These are phyloP conservation scores for Calonectria pauciramosa DNA, from an alignment of 2,329 filamentous ascomycete genomes.

Conservation along the genomic window DNA sequence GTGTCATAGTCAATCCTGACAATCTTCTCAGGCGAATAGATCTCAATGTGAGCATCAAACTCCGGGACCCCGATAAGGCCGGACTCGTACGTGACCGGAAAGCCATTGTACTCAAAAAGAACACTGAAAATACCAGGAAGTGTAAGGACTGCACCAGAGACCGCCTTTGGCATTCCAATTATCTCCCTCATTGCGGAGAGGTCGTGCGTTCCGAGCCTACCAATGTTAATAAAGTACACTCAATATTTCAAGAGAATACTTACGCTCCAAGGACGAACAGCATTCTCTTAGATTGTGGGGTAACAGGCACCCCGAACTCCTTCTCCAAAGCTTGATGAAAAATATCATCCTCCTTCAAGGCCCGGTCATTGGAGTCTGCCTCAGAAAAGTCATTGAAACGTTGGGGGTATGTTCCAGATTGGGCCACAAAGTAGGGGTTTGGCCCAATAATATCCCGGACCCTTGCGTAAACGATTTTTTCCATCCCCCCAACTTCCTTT, in stretches of 20 bases:
- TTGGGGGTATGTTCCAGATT: constrained; percentile 63
- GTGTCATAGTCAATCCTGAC: constrained; percentile 67
- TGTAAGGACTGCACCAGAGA: constrained; percentile 21
- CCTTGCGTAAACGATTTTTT: constrained; percentile 68
- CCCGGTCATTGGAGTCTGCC: constrained; percentile 20
- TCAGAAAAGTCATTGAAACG: constrained; percentile 49
- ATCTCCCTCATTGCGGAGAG: constrained; percentile 31
- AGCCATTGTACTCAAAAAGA: constrained; percentile 45
- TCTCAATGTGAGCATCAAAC: constrained; percentile 63
- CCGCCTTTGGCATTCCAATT: constrained; percentile 28
- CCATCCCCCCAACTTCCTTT: constrained; percentile 65
- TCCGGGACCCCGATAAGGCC: constrained; percentile 65
- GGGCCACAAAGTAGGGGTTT: constrained; percentile 62
- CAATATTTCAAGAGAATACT: neutral
- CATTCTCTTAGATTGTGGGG: constrained; percentile 20
- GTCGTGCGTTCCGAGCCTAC: constrained; percentile 24
- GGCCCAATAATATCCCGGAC: constrained; percentile 62
- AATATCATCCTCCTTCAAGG: constrained; percentile 23
- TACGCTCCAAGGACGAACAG: constrained; percentile 16
- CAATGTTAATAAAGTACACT: neutral
- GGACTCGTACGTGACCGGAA: constrained; percentile 67
- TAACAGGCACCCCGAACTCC: constrained; percentile 23
- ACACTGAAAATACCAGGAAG: constrained; percentile 39
- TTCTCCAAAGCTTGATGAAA: constrained; percentile 36
- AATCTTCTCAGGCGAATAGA: constrained; percentile 65